Conservation (phyloP, 148 eudicot genomes). For the Spergularia bocconei region DNA sequence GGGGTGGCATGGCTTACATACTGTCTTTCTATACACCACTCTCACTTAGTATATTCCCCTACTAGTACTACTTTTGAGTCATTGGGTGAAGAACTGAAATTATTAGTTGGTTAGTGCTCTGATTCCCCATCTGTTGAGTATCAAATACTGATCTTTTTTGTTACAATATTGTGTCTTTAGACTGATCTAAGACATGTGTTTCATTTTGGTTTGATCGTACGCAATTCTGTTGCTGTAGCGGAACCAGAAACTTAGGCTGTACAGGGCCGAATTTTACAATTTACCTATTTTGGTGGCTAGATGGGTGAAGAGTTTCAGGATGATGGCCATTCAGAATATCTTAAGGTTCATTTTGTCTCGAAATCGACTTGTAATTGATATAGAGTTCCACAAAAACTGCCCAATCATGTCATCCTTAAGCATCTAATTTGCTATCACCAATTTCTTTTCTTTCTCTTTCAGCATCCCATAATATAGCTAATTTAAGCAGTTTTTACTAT, state of each 20-base stretch:
- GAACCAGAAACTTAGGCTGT: too few relatives aligned
- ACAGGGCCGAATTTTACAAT: too few relatives aligned
- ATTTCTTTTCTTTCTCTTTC: too few relatives aligned
- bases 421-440: not conserved
- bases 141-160: too few relatives aligned
- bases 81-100: not conserved
- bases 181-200: too few relatives aligned
- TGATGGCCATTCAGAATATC: not conserved
- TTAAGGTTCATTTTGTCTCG: not conserved
- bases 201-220: too few relatives aligned
- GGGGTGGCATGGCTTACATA: slow-evolving; percentile 32
- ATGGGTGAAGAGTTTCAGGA: too few relatives aligned
- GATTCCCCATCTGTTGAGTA: not conserved
- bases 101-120: not conserved
- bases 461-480: too few relatives aligned
- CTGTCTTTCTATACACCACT: slow-evolving; percentile 11
- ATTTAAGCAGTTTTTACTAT: too few relatives aligned
- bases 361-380: not conserved
- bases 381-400: not conserved
- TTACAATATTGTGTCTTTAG: too few relatives aligned
- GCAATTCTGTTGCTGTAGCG: too few relatives aligned
- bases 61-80: slow-evolving; percentile 17
- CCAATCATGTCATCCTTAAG: not conserved
- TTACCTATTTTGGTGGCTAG: too few relatives aligned
- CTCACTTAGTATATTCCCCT: slow-evolving; percentile 26